These are phyloP conservation scores for Backusella westeae DNA, from an alignment of 192 early-diverging fungal genomes.

Conservation along the genomic window DNA sequence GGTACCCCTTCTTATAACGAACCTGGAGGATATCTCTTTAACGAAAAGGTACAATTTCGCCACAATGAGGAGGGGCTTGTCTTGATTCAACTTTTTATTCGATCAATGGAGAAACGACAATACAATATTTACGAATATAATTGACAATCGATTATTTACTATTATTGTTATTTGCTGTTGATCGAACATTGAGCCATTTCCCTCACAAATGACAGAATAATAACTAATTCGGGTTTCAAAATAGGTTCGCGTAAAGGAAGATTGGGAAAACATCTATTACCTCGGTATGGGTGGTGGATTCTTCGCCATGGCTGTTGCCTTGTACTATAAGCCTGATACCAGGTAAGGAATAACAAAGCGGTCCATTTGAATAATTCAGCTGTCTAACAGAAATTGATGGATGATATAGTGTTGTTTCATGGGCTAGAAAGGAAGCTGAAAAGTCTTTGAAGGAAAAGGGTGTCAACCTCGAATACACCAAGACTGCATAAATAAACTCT, in stretches of 20 bases:
- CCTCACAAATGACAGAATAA: neutral
- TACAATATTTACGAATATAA: neutral
- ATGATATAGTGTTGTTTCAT: conserved; percentile 58
- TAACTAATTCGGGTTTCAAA: neutral
- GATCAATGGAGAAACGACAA: neutral
- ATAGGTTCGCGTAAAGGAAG: conserved; percentile 63
- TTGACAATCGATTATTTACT: neutral
- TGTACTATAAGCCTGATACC: conserved; percentile 78
- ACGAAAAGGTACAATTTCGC: conserved; percentile 59
- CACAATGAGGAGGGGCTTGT: neutral
- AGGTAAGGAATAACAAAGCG: conserved; percentile 52
- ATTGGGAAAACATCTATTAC: conserved; percentile 69
- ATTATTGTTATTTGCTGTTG: neutral
- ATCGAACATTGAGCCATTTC: neutral
- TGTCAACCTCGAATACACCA: conserved; percentile 61
- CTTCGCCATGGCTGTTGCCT: conserved; percentile 44
- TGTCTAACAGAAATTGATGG: neutral
- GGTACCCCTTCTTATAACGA: conserved; percentile 61
- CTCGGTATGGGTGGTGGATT: conserved; percentile 64
- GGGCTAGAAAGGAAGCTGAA: conserved; percentile 75
- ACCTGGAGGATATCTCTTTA: conserved; percentile 74
- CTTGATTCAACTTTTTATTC: neutral
- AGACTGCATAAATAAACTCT: conserved; percentile 34
- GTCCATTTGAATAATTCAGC: neutral
- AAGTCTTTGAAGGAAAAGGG: conserved; percentile 70